phyloP scores from a whole-genome alignment of 257 asterid genomes.

The Mitragyna speciosa region DNA sequence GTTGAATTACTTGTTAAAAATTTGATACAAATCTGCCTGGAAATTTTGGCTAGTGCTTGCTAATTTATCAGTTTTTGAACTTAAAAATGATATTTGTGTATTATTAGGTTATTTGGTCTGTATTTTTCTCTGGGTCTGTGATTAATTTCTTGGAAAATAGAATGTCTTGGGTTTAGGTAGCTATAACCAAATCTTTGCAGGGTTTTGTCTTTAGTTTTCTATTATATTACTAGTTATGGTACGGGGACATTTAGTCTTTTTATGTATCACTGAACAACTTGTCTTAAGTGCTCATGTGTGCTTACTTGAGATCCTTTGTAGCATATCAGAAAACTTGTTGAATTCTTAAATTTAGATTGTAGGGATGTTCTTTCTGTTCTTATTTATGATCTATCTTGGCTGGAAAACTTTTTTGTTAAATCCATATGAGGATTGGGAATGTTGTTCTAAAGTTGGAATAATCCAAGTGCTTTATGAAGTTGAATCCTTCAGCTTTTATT shows the following conservation, averaged over 20 bases:
- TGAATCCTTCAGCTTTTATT: too few relatives aligned
- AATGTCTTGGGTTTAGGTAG: too few relatives aligned
- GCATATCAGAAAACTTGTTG: background rate
- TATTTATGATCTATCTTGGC: too few relatives aligned
- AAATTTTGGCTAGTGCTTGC: background rate
- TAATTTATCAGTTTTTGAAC: background rate
- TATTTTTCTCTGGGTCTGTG: too few relatives aligned
- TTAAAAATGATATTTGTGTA: background rate
- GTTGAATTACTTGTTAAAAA: background rate
- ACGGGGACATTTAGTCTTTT: background rate
- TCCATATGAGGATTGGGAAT: too few relatives aligned
- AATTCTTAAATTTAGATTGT: background rate
- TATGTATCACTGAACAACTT: background rate
- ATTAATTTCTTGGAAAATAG: background rate
- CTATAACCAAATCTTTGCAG: background rate
- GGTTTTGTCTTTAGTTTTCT: background rate
- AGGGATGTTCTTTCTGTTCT: too few relatives aligned
- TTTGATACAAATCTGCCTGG: background rate
- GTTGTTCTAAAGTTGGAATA: too few relatives aligned
- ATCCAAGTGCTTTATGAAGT: too few relatives aligned
- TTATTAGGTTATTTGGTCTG: background rate
- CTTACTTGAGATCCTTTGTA: background rate
- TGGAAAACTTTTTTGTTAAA: too few relatives aligned
- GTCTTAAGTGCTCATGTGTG: background rate
- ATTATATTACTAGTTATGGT: background rate